Base-by-base conservation (phyloP, 768 basidiomycete genomes). In the Tephrocybe rancida region DNA sequence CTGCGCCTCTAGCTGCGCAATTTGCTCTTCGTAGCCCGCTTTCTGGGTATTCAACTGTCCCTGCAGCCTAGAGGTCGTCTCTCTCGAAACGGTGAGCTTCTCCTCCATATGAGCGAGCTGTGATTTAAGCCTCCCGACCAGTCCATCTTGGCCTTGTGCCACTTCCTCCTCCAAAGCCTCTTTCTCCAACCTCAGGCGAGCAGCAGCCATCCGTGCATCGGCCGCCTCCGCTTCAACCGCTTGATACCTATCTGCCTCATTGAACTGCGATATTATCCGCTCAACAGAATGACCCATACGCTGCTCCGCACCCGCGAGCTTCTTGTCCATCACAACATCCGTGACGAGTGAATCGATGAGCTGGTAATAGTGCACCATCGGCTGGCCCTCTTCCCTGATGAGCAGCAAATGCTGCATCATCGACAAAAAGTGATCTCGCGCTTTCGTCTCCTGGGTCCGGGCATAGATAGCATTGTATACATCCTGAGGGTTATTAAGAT, bases 331-430 rank as follows among this genome's bases (percentile, higher is more conserved):
- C 5, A 98, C 94, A 54, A 98, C 84, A 65, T 95, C 89, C 42
- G 92, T 86, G 41, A 98, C 83, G 41, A 98, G 77, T 6, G 88
- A 86, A 67, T 98, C 93, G 58, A 99, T 79, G 32, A 99, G 81
- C 67, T 92, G 92, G 69, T 90, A 98, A 67, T 95, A 91, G 58
- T 93, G 90, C 38, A 86, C 85, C 70, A 92, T 83, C 24, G 86
- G 78, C 30, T 88, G 87, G 5, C 88, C 92, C 60, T 98, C 92
- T 61, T 92, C 90, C 49, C 89, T 84, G 59, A 98, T 90, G 59
- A 98, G 83, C 18, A 98, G 78, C 52, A 99, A 69, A 70, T 98
- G 95, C 65, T 94, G 93, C 82, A 98, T 83, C 70, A 94, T 89
- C n/a, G 92, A 92, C 37, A 95, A 74, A 67, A 99, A 90, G 67